phyloP scores from a whole-genome alignment of 805 yeast species.

The Hermanozyma aechmeae region DNA sequence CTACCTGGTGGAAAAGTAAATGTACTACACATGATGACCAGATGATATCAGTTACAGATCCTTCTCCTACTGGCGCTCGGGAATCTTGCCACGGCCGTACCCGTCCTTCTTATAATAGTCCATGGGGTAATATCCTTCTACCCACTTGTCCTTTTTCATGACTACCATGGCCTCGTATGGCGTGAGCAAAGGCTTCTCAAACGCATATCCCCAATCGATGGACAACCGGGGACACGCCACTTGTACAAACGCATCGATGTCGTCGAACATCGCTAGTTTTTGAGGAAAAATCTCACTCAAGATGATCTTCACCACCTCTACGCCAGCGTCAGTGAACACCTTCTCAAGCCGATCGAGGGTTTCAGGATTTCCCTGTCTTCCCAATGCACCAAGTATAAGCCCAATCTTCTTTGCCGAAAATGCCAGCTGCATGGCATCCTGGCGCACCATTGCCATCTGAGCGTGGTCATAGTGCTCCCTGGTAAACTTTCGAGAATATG shows the following conservation, averaged over 20 bases:
- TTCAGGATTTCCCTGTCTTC: slow-evolving; percentile 85
- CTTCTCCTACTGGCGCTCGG: too few species aligned
- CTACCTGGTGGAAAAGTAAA: too few species aligned
- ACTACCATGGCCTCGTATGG: slow-evolving; percentile 96
- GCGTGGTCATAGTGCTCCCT: slow-evolving; percentile 80
- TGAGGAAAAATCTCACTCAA: slow-evolving; percentile 90
- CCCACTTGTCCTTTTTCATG: slow-evolving; percentile 67
- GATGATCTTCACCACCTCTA: slow-evolving; percentile 69
- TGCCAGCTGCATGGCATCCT: slow-evolving; percentile 65
- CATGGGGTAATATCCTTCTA: slow-evolving; percentile 75
- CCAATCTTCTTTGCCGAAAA: slow-evolving; percentile 59
- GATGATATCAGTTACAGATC: too few species aligned
- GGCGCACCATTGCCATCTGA: slow-evolving; percentile 66
- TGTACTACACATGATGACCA: too few species aligned
- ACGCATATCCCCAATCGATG: slow-evolving; percentile 98
- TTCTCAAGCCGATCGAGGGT: slow-evolving; percentile 63
- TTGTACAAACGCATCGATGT: slow-evolving; percentile 90
- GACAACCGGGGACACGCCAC: slow-evolving; percentile 96
- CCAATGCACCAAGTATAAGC: slow-evolving; percentile 82
- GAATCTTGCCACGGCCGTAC: slow-evolving; percentile 79
- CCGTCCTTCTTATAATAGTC: slow-evolving; percentile 89
- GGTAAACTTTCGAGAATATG: slow-evolving; percentile 87
- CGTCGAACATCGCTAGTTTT: slow-evolving; percentile 85
- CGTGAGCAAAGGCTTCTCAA: slow-evolving; percentile 80
- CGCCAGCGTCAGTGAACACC: slow-evolving; percentile 44